Evolutionary conservation across 257 asterid species (phyloP).

Genomic region (Jacaranda copaia): DNA sequence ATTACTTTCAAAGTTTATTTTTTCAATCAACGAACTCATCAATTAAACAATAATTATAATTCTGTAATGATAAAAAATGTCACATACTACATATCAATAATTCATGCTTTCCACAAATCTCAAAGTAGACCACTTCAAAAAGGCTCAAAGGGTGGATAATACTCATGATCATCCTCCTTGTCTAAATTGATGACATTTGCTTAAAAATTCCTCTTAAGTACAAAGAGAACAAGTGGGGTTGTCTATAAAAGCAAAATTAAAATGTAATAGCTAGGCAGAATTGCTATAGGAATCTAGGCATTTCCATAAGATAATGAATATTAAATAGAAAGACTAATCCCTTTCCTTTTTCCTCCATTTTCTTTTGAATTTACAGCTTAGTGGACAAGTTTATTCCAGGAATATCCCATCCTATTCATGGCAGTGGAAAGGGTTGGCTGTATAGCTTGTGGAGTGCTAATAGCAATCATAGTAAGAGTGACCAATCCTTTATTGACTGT

Average conservation of each 20-base stretch:
- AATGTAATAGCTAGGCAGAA: conserved; percentile 17
- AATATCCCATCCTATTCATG: conserved; percentile 38
- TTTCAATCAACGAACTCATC: too few species aligned
- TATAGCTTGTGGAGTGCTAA: conserved; percentile 17
- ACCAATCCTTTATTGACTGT: conserved; percentile 16
- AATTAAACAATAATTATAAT: too few species aligned
- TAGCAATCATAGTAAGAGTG: conserved; percentile 41
- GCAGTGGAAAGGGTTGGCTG: conserved; percentile 25
- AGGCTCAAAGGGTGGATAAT: neutral
- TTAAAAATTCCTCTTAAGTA: conserved; percentile 1
- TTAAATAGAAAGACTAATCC: conserved; percentile 29
- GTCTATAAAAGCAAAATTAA: conserved; percentile 17
- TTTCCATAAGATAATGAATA: conserved; percentile 13
- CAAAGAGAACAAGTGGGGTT: conserved; percentile 23
- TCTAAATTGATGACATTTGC: conserved; percentile 5
- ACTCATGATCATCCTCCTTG: neutral
- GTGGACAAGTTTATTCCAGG: conserved; percentile 51
- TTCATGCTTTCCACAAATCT: too few species aligned
- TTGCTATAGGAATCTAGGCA: conserved; percentile 19
- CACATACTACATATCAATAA: too few species aligned
- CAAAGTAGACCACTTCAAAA: neutral
- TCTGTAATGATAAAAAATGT: too few species aligned
- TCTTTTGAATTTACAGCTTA: conserved; percentile 8
- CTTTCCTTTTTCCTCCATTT: conserved; percentile 12
- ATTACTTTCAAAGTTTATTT: too few species aligned